Percentiles rank a stretch among this genome's conserved stretches.
phyloP scores from a whole-genome alignment of 441 rosid genomes.

The Mallotus repandus region DNA sequence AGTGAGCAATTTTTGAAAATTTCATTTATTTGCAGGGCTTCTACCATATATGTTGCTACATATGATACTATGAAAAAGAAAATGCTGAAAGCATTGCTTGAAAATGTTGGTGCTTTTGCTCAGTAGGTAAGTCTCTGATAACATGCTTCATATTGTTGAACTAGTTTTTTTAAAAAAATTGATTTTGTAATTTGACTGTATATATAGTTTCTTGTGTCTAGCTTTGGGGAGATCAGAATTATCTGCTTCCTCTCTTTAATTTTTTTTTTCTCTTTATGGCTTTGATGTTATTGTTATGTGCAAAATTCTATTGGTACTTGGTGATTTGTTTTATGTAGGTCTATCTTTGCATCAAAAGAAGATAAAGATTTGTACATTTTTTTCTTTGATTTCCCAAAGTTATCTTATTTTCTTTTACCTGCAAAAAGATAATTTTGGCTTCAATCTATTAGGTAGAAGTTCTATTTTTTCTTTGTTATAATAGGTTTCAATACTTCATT shows the following conservation, averaged over 20 bases:
- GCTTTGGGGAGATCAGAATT: background rate
- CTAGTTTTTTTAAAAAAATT: background rate
- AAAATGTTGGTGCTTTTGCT: conserved; percentile 62
- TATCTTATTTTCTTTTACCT: background rate
- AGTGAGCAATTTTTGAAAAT: conserved; percentile 2
- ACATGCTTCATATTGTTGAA: background rate
- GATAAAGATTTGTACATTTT: background rate
- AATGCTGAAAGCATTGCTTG: conserved; percentile 65
- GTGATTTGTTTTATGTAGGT: background rate
- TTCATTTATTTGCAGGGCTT: conserved; percentile 51
- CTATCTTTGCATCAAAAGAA: background rate
- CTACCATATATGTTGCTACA: conserved; percentile 81
- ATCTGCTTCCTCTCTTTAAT: background rate
- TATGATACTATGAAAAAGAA: conserved; percentile 89
- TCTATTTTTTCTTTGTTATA: conserved; percentile 27
- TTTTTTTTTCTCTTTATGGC: background rate
- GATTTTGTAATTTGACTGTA: background rate
- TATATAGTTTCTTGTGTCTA: background rate
- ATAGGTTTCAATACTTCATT: conserved; percentile 25
- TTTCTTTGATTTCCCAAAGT: background rate
- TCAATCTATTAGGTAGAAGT: conserved; percentile 7
- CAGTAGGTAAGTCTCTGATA: conserved; percentile 20
- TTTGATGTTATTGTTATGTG: background rate
- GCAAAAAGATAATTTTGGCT: background rate
- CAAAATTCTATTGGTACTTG: too few species aligned